These are phyloP conservation scores for Xylariaceae sp. DNA, from an alignment of 2,329 filamentous ascomycete species.

Conservation along the genomic window DNA sequence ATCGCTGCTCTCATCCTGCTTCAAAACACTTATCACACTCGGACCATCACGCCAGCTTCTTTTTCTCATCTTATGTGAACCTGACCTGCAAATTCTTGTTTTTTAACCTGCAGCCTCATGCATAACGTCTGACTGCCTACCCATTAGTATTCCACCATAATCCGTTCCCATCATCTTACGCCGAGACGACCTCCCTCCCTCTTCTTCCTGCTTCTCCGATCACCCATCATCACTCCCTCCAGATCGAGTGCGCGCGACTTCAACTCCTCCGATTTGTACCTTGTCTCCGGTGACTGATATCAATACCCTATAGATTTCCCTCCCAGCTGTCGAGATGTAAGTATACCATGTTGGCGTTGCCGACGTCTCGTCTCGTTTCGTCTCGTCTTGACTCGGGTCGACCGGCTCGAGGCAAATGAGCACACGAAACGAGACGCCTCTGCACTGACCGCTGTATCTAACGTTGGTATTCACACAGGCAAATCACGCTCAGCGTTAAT, in stretches of 20 bases:
- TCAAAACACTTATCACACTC: not conserved
- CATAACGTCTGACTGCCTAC: conserved; percentile 9
- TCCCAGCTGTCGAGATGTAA: conserved; percentile 15
- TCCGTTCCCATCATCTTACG: not conserved
- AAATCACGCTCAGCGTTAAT: conserved; percentile 68
- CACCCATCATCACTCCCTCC: not conserved
- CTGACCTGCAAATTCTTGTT: not conserved
- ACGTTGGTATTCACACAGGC: conserved; percentile 45
- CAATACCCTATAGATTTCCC: not conserved
- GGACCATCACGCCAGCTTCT: not conserved
- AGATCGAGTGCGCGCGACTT: not conserved
- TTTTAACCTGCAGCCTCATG: conserved; percentile 6
- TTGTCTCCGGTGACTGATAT: not conserved
- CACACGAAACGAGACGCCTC: not conserved
- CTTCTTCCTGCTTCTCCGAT: conserved; percentile 11
- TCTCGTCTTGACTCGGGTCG: not conserved
- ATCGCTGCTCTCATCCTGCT: conserved; percentile 9
- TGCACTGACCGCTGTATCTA: conserved; percentile 4
- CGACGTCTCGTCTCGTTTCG: not conserved
- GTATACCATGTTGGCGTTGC: not conserved
- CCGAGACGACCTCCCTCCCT: conserved; percentile 6
- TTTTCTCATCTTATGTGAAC: conserved; percentile 2
- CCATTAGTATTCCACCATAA: not conserved
- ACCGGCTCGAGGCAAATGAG: not conserved
- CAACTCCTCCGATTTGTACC: not conserved